Conservation (phyloP, 352 stramenopile genomes). For the Phytophthora meadii region DNA sequence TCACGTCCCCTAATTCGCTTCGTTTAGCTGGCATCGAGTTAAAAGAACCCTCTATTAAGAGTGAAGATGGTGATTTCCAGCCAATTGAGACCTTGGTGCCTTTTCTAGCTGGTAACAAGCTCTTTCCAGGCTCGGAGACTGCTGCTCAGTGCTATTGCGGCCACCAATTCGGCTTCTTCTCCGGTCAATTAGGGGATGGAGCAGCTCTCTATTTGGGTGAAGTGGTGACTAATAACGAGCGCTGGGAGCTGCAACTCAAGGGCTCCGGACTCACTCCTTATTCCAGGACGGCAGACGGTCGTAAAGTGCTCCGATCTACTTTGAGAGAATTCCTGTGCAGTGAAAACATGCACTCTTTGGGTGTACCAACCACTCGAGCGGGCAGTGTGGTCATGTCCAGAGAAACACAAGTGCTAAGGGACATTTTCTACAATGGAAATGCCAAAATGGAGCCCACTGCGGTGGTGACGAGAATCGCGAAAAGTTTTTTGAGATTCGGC, state of each 20-base stretch:
- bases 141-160: constrained; percentile 92
- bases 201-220: constrained; percentile 91
- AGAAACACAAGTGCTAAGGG: constrained; percentile 74
- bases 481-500: constrained; percentile 95
- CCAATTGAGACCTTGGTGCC: constrained; percentile 55
- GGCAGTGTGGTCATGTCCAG: constrained; percentile 78
- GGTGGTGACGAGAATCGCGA: constrained; percentile 90
- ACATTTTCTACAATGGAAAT: constrained; percentile 92
- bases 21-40: constrained; percentile 68
- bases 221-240: constrained; percentile 51
- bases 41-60: constrained; percentile 1
- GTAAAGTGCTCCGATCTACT: constrained; percentile 93
- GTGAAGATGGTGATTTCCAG: constrained; percentile 30
- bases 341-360: constrained; percentile 96
- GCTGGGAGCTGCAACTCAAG: constrained; percentile 97
- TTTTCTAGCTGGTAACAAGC: constrained; percentile 75
- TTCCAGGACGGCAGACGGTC: constrained; percentile 93
- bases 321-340: constrained; percentile 97
- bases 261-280: constrained; percentile 96
- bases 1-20: constrained; percentile 58
- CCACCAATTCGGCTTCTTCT: constrained; percentile 93
- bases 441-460: constrained; percentile 81
- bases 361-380: constrained; percentile 94
- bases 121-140: constrained; percentile 77
- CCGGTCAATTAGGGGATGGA: constrained; percentile 91